Percentiles rank a stretch among this genome's conserved stretches.
phyloP scores from a whole-genome alignment of 768 basidiomycete genomes.

The Arthromyces matolae region DNA sequence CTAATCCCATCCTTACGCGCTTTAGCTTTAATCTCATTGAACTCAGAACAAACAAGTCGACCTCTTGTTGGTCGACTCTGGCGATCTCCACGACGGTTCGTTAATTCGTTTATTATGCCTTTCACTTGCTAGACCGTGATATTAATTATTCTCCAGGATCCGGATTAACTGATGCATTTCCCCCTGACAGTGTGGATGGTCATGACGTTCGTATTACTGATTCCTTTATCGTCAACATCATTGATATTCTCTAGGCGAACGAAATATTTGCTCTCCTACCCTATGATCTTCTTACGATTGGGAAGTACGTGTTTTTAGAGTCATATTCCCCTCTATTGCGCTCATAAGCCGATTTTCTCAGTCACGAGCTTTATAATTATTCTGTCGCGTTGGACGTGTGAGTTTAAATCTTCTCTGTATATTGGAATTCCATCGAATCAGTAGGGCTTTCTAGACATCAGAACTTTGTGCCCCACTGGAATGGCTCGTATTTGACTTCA shows the following conservation, averaged over 20 bases:
- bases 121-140: too few species aligned
- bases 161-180: constrained; percentile 74
- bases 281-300: constrained; percentile 81
- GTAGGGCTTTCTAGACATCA: constrained; percentile 37
- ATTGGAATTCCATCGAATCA: background rate
- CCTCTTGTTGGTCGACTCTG: constrained; percentile 77
- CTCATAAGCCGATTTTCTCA: constrained; percentile 21
- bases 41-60: constrained; percentile 68
- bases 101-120: too few species aligned
- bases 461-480: constrained; percentile 60
- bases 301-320: constrained; percentile 54
- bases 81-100: constrained; percentile 78
- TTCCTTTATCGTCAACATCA: background rate
- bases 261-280: constrained; percentile 68
- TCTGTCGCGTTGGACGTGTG: constrained; percentile 65
- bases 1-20: too few species aligned
- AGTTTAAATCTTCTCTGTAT: constrained; percentile 5
- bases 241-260: constrained; percentile 50
- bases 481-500: constrained; percentile 75
- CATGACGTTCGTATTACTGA: constrained; percentile 49
- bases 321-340: background rate
- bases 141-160: constrained; percentile 62
- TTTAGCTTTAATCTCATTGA: too few species aligned
- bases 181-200: constrained; percentile 65
- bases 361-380: constrained; percentile 82